Base-by-base conservation (phyloP, 352 stramenopile genomes). In the Plasmopara halstedii region DNA sequence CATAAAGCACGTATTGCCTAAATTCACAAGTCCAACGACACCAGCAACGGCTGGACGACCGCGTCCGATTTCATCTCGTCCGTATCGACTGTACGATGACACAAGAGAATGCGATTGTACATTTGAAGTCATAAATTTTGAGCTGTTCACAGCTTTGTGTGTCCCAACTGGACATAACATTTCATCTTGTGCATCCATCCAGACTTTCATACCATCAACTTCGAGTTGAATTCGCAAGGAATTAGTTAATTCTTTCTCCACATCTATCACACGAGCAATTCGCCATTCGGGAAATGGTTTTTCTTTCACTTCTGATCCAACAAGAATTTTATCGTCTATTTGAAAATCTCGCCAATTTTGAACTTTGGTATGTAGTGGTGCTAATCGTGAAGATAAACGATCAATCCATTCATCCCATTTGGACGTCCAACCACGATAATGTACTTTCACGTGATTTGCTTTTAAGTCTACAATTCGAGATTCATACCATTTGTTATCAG, bases 321-420 rank as follows among this genome's bases (percentile, higher is more conserved):
- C 59, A 36, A 86, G 58, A 6, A 86, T 48, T 18, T 54, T 42
- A 33, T 92, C 77, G 20, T 51, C 50, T 15, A 83, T 40, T 29
- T 70, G 44, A 35, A 92, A 88, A 11, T 64, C 58, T 14, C 81
- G 71, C 81, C 81, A 92, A 43, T 88, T 84, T 5, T 23, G 57
- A 19, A 89, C 73, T 18, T 68, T 62, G 3, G 94, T 96, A 42
- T 97, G 80, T 43, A 98, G 90, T 2, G 86, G 88, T 20, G 83
- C 75, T 22, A 99, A 62, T 6, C 94, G 75, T 11, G 76, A 50
- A 9, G 94, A 98, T 48, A 88, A 71, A 22, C 74, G 83, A 5
- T 72, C 54, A 19, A 99, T 66, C 92, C 93, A 98, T 63, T 98
- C 94, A 64, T 99, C 94, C 96, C 96, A 99, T 49, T 96, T 90